Evolutionary conservation across 139 green algal genomes (phyloP), one percentile per base, ranked within the genome.

Genomic region (Gonium pectorale): DNA sequence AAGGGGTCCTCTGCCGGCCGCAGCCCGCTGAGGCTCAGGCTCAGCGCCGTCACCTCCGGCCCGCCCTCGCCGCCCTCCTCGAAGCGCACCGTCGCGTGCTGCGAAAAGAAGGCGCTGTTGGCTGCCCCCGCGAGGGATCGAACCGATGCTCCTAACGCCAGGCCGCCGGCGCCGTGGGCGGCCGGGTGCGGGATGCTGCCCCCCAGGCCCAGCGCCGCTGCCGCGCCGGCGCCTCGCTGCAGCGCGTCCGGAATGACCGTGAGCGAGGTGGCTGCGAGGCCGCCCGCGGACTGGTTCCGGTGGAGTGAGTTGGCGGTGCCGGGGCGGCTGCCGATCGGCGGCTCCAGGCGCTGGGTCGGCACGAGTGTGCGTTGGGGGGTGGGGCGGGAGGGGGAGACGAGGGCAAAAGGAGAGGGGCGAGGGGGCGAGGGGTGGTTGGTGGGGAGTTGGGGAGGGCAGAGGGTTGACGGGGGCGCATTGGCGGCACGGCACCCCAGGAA

Each of bases 1-100:
- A 75, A 84, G 13, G 78, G 78, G 43, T 74, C 63, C 62, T 75
- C 78, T 44, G n/a, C 63, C 13, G 78, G 63, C 24, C 22, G 31
- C 22, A 84, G 29, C 1, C 44, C 78, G 0, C 62, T 27, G n/a
- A 84, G 44, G n/a, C 41, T 70, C 59, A 84, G 3, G 44, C 27
- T 19, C 44, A 84, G 27, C 43, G 43, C 31, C 17, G 56, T 44
- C 15, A 8, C 31, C 29, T 56, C 56, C 19, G 22, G 37, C 35
- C 35, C 52, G 19, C 31, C 70, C 7, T n/a, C 35, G 72, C 21
- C 56, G 1, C 38, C 26, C 54, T 67, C 73, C 38, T 59, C 37
- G 27, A 69, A 81, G 31, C 60, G 54, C 73, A 81, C 73, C 4
- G 72, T 80, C 15, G 63, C 38, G 44, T 66, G 71, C 22, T 31